These are phyloP conservation scores for Parastagonospora avenae DNA, from an alignment of 2,329 filamentous ascomycete species.

Conservation along the genomic window DNA sequence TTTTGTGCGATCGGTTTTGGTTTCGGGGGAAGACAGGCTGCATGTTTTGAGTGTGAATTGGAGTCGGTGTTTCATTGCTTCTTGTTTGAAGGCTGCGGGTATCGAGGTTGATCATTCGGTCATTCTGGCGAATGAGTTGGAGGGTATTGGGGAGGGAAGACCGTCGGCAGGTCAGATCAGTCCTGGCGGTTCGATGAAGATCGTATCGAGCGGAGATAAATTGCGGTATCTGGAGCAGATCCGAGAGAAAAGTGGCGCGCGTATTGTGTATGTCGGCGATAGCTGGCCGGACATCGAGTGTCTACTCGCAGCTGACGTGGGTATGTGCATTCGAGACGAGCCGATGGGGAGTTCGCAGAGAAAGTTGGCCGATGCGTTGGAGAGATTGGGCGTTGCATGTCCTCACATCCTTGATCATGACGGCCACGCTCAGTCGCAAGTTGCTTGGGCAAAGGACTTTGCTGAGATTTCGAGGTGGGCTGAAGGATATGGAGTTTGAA, in stretches of 20 bases:
- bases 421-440: too few relatives aligned
- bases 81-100: conserved; percentile 23
- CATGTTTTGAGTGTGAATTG: conserved; percentile 56
- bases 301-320: conserved; percentile 51
- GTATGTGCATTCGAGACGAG: conserved; percentile 53
- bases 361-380: conserved; percentile 41
- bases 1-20: conserved; percentile 33
- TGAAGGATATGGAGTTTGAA: neutral
- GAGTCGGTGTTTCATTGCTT: conserved; percentile 51
- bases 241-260: conserved; percentile 3
- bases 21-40: conserved; percentile 15
- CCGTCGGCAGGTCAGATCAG: conserved; percentile 25
- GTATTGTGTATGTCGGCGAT: conserved; percentile 54
- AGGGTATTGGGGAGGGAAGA: conserved; percentile 14
- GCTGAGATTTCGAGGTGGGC: conserved; percentile 12
- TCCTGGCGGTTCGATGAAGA: conserved; percentile 21
- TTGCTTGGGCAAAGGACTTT: conserved; percentile 10
- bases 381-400: conserved; percentile 35
- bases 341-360: conserved; percentile 41
- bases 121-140: conserved; percentile 31
- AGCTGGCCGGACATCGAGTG: conserved; percentile 55
- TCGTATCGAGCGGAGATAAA: conserved; percentile 50
- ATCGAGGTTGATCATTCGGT: neutral
- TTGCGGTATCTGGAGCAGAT: conserved; percentile 28
- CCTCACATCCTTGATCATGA: conserved; percentile 1